These are phyloP conservation scores for Nemania diffusa DNA, from an alignment of 2,329 filamentous ascomycete species.

Conservation along the genomic window DNA sequence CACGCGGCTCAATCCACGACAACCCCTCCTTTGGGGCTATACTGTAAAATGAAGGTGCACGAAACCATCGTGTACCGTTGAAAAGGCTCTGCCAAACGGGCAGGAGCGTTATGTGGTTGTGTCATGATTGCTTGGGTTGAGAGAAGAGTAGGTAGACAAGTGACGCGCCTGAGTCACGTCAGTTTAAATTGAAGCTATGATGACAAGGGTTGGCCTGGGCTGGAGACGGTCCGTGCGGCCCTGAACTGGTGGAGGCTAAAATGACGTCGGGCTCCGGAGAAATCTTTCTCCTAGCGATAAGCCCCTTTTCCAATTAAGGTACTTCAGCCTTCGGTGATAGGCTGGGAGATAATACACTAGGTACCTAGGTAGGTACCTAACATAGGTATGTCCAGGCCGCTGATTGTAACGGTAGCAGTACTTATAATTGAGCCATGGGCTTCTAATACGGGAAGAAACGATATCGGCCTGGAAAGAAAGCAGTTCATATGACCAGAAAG, in stretches of 20 bases:
- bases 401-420: too few relatives aligned
- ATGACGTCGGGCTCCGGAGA: constrained; percentile 27
- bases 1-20: constrained; percentile 52
- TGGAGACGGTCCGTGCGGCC: constrained; percentile 12
- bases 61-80: constrained; percentile 40
- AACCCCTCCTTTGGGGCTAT: constrained; percentile 66
- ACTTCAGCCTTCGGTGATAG: constrained; percentile 13
- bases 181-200: constrained; percentile 30
- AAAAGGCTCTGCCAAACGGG: constrained; percentile 36
- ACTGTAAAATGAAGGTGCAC: constrained; percentile 32
- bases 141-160: constrained; percentile 35
- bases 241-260: background rate
- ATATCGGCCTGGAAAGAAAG: background rate
- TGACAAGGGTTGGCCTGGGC: constrained; percentile 15
- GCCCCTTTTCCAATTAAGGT: constrained; percentile 21
- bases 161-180: constrained; percentile 34
- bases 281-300: constrained; percentile 17
- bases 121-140: constrained; percentile 40
- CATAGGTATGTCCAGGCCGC: too few relatives aligned
- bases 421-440: too few relatives aligned
- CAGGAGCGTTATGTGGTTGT: constrained; percentile 29
- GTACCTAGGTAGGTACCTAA: background rate
- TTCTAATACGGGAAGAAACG: too few relatives aligned
- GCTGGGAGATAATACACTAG: background rate
- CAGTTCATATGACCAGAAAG: background rate